These are phyloP conservation scores for Saccharomycopsis sp. DNA, from an alignment of 805 yeast genomes.

Conservation along the genomic window DNA sequence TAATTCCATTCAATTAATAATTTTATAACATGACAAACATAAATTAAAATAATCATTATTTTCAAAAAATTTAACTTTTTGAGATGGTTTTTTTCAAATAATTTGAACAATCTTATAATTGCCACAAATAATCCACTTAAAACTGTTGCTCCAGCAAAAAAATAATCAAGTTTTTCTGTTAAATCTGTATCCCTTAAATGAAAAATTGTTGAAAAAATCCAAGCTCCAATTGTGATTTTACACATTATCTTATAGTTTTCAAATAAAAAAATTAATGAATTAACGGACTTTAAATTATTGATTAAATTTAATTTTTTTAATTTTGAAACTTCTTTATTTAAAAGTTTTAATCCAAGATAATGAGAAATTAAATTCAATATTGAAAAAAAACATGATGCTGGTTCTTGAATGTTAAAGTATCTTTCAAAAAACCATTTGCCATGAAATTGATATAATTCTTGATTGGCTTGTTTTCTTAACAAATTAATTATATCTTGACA, in stretches of 20 bases:
- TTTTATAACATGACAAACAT: constrained; percentile 54
- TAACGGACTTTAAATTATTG: constrained; percentile 10
- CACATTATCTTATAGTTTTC: constrained; percentile 38
- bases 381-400: constrained; percentile 74
- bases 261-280: constrained; percentile 20
- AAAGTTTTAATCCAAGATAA: constrained; percentile 32
- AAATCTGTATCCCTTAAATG: constrained; percentile 73
- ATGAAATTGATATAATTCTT: constrained; percentile 72
- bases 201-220: constrained; percentile 79
- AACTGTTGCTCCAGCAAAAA: constrained; percentile 86
- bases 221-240: constrained; percentile 67
- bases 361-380: constrained; percentile 60
- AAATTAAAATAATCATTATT: constrained; percentile 36
- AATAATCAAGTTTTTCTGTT: constrained; percentile 85
- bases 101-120: constrained; percentile 44
- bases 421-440: constrained; percentile 96
- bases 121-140: constrained; percentile 69
- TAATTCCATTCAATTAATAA: constrained; percentile 73
- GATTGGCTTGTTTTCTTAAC: constrained; percentile 35
- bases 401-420: constrained; percentile 72
- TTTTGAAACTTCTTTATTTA: constrained; percentile 21
- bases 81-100: too few relatives aligned
- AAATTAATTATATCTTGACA: constrained; percentile 74
- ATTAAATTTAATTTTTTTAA: constrained; percentile 12
- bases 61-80: too few relatives aligned